These are phyloP conservation scores for Macrolepiota fuliginosa DNA, from an alignment of 768 basidiomycete genomes.

Conservation along the genomic window DNA sequence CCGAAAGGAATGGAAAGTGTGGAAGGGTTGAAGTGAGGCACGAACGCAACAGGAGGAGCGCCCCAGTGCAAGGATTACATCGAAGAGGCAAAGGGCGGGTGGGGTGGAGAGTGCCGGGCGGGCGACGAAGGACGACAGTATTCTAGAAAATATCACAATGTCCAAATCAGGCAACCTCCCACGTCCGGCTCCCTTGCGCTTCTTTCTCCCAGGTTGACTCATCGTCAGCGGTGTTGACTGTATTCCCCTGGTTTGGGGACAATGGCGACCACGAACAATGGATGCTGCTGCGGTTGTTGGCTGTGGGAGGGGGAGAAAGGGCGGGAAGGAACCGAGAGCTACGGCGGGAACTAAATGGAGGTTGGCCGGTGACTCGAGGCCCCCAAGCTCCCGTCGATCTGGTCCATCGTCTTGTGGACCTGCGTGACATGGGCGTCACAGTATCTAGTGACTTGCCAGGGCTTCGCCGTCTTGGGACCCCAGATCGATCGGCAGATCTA, in stretches of 20 bases:
- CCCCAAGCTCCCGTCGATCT: conserved; percentile 3
- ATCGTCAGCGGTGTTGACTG: background rate
- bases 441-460: background rate
- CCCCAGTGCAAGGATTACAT: background rate
- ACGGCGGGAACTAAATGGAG: conserved; percentile 7
- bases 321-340: background rate
- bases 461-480: background rate
- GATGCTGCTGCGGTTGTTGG: background rate
- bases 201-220: conserved; percentile 10
- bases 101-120: conserved; percentile 1
- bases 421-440: background rate
- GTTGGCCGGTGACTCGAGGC: conserved; percentile 1
- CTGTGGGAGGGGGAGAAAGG: background rate
- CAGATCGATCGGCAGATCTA: conserved; percentile 10
- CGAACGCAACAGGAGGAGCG: background rate
- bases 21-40: background rate
- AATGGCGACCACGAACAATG: background rate
- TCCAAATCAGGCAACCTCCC: conserved; percentile 7
- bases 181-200: conserved; percentile 1
- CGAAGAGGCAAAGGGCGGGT: background rate
- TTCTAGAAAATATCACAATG: conserved; percentile 4
- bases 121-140: background rate
- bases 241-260: background rate
- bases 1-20: background rate
- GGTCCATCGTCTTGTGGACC: background rate